These are phyloP conservation scores for Kodamaea neixiangensis DNA, from an alignment of 805 yeast species.

Conservation along the genomic window DNA sequence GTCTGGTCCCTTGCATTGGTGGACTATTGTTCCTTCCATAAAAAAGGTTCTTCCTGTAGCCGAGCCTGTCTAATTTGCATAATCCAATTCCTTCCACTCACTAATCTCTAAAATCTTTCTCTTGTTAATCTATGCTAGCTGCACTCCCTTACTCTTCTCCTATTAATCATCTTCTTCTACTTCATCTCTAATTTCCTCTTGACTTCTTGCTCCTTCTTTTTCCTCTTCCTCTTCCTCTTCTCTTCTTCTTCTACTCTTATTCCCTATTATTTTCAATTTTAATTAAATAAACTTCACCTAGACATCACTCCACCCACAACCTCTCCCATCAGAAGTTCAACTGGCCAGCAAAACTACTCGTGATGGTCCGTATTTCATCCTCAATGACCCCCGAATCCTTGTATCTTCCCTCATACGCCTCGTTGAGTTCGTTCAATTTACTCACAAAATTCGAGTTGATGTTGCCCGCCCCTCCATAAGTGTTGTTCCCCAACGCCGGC, in stretches of 20 bases:
- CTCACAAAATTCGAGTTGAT: constrained; percentile 36
- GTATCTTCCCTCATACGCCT: constrained; percentile 13
- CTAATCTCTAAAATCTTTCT: no score
- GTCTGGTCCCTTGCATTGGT: no score
- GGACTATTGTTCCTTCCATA: no score
- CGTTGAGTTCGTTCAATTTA: constrained; percentile 26
- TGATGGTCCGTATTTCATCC: constrained; percentile 38
- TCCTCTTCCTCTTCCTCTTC: no score
- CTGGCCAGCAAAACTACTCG: constrained; percentile 38
- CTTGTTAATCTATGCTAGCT: no score
- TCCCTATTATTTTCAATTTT: not conserved
- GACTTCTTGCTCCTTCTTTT: not conserved
- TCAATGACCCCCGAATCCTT: constrained; percentile 20
- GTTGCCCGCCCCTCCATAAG: constrained; percentile 10
- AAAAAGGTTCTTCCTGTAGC: no score
- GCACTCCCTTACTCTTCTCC: no score
- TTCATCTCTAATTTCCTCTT: not conserved
- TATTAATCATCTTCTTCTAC: not conserved
- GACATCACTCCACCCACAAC: no score
- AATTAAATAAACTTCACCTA: not conserved
- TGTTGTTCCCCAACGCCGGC: constrained; percentile 27
- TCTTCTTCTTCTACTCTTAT: no score
- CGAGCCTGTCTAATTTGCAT: no score
- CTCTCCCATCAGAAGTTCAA: constrained; percentile 2
- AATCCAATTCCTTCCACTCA: no score